Evolutionary conservation across 1,284 basidiomycete genomes (phyloP), one percentile per base, ranked within the genome.

Genomic region (Apiotrichum sp.): DNA sequence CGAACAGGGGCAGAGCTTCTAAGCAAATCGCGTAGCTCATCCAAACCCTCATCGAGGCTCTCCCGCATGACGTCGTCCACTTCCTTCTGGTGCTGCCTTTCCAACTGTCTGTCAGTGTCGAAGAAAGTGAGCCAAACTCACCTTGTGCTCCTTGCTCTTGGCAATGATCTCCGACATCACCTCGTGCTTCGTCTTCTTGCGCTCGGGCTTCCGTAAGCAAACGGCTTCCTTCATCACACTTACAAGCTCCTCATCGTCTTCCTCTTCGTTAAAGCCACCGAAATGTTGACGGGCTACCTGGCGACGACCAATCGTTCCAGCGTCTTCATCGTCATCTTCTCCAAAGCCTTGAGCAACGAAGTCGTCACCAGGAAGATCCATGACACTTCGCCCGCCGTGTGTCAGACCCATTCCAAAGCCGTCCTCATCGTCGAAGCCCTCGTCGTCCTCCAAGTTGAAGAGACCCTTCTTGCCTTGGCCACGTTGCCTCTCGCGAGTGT

Each of bases 111-210:
- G 47, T 48, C 47, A 48, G 47, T 32, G 13, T 41, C 6, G 40
- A 41, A 41, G 40, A 41, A 31, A 13, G 36, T 13, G n/a, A 9
- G 3, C 4, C n/a, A 22, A 47, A 61, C 47, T 36, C 10, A 89
- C 91, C 80, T 93, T 97, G 77, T 96, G 84, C 53, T 86, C 84
- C 75, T 99, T 99, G 77, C 91, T 95, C 77, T 98, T 98, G 11
- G 92, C 89, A 50, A 99, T 93, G 50, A 99, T 87, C 75, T 99
- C 96, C 1, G 88, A 84, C 96, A 98, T 98, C 59, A 98, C 90
- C 71, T 99, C 93, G 4, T 89, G 87, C 77, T 97, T 98, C 14
- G 86, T 84, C 78, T 89, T 93, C 75, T 91, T 92, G 59, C 85
- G 80, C 47, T 83, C 52, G 8, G 41, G 36, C 40, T 61, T 36